Percentiles rank a stretch among this genome's conserved stretches.
These are phyloP conservation scores for Termitomyces sp. DNA, from an alignment of 1,284 basidiomycete genomes.

Conservation along the genomic window DNA sequence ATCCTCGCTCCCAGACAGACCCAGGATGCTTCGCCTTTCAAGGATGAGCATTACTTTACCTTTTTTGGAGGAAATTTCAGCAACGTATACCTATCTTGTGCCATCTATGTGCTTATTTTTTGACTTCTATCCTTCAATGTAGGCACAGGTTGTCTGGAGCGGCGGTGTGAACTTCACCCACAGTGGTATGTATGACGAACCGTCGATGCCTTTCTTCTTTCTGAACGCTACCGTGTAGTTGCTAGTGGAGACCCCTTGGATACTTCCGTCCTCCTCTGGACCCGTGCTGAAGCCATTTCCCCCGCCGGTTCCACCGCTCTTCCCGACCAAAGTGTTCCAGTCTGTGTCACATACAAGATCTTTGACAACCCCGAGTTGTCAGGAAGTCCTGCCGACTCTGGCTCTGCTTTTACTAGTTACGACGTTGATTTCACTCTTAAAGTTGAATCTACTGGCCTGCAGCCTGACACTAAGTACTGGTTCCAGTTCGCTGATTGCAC, in stretches of 20 bases:
- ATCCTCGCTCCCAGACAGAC: conserved; percentile 36
- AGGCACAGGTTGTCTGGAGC: neutral
- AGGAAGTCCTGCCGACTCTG: conserved; percentile 32
- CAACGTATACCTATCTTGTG: conserved; percentile 30
- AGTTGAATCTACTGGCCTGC: conserved; percentile 44
- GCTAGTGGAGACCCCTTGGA: neutral
- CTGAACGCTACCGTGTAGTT: neutral
- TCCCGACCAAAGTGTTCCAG: conserved; percentile 52
- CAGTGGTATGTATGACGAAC: neutral
- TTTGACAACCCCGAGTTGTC: conserved; percentile 31
- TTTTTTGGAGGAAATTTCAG: conserved; percentile 52
- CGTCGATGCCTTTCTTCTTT: neutral
- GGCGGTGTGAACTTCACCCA: conserved; percentile 1
- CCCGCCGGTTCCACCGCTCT: conserved; percentile 24
- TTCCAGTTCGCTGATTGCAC: conserved; percentile 60
- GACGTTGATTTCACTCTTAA: conserved; percentile 67
- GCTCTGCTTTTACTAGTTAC: conserved; percentile 53
- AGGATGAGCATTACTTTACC: conserved; percentile 49
- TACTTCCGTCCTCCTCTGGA: conserved; percentile 50
- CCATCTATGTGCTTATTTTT: neutral
- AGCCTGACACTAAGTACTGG: conserved; percentile 55
- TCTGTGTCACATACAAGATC: conserved; percentile 54
- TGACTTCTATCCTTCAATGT: neutral
- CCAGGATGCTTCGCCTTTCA: conserved; percentile 34
- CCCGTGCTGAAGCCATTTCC: conserved; percentile 44